Conservation (phyloP, 1,284 basidiomycete species). For the Neonothopanus nambi region DNA sequence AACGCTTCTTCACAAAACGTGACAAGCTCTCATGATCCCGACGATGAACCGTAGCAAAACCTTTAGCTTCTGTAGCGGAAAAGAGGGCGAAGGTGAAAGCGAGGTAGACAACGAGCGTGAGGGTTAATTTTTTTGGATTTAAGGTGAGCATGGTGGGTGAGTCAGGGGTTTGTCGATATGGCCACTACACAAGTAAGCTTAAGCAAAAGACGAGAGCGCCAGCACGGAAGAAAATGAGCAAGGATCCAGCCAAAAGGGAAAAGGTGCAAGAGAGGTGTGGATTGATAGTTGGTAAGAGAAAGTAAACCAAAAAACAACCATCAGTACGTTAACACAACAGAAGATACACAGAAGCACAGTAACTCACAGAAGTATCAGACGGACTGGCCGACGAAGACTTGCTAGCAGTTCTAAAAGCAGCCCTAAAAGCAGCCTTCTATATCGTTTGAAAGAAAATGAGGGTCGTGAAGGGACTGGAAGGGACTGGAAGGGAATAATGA, state of each 20-base stretch:
- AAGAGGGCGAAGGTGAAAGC: constrained; percentile 53
- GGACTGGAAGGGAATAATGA: not conserved
- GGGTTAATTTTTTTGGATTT: constrained; percentile 38
- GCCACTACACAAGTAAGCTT: not conserved
- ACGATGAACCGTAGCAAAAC: constrained; percentile 37
- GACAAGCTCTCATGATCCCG: constrained; percentile 60
- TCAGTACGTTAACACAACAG: not conserved
- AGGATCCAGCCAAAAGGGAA: not conserved
- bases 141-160: constrained; percentile 34
- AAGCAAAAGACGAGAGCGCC: not conserved
- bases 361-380: not conserved
- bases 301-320: constrained; percentile 1
- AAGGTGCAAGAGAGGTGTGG: not conserved
- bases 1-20: constrained; percentile 70
- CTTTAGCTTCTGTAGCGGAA: constrained; percentile 45
- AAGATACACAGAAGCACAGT: constrained; percentile 30
- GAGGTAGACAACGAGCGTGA: constrained; percentile 66
- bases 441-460: constrained; percentile 1
- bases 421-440: constrained; percentile 7
- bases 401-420: too few species aligned
- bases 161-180: constrained; percentile 15
- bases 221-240: not conserved
- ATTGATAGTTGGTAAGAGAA: too few species aligned
- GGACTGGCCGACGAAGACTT: constrained; percentile 16
- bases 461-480: constrained; percentile 6